A percentile compares a stretch with the other conserved stretches of the same genome.
Conservation (phyloP, 345 rosid genomes). For the Linum trigynum region DNA sequence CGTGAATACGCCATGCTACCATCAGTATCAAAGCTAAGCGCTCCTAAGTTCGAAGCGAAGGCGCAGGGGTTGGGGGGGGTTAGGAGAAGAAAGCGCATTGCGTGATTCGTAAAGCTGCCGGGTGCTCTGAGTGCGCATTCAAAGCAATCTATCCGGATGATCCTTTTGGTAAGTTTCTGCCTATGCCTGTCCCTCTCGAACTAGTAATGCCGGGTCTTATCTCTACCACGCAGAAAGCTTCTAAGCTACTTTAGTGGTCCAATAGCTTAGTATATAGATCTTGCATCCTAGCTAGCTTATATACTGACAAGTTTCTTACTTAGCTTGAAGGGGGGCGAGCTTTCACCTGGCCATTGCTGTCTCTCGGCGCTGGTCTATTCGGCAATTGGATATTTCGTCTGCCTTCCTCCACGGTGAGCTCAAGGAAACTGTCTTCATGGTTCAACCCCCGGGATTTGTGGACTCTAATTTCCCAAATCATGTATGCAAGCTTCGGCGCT, state of each 20-base stretch:
- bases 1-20: not conserved
- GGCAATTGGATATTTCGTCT: not conserved
- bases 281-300: not conserved
- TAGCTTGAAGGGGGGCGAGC: constrained; percentile 1
- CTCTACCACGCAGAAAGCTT: not conserved
- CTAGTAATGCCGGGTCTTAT: too few relatives aligned
- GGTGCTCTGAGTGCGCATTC: not conserved
- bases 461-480: not conserved
- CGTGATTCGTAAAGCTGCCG: not conserved
- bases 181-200: too few relatives aligned
- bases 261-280: not conserved
- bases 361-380: not conserved
- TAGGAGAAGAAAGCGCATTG: not conserved
- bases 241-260: not conserved
- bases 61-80: constrained; percentile 1
- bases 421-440: constrained; percentile 1
- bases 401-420: not conserved
- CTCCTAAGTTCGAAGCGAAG: not conserved
- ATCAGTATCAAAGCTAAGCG: not conserved
- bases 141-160: not conserved
- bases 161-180: not conserved
- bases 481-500: constrained; percentile 1
- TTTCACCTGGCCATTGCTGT: constrained; percentile 3
- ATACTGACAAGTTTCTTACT: not conserved
- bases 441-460: not conserved